Evolutionary conservation across 2,329 filamentous ascomycete species (phyloP), one percentile per base, ranked within the genome.

Genomic region (Cladosporium sp.): DNA sequence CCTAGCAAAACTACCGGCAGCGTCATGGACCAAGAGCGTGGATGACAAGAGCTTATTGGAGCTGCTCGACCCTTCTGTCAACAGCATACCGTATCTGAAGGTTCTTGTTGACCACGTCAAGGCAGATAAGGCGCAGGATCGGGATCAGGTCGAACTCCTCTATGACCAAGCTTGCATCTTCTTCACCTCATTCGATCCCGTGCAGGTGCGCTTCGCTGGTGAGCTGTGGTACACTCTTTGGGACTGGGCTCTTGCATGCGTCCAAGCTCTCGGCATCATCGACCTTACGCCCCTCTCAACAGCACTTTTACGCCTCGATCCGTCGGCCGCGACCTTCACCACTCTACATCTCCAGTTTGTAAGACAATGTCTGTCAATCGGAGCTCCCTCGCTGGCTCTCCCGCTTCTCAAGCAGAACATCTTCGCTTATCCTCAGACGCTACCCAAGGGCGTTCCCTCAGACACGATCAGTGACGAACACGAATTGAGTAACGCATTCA

Each of bases 261-360:
- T 22, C 19, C 38, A 51, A 27, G 37, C 39, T 19, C 34, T 61
- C 9, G 43, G 48, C n/a, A 47, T 57, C 34, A 30, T 47, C 34
- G 48, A 59, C 43, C 38, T 75, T 44, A 61, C 64, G 11, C 65
- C 69, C 4, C 66, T 76, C 27, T 66, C 69, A 48, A 65, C 69
- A 60, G 84, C 83, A 3, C 76, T 91, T 56, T 69, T 83, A 9
- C 79, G 79, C 48, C 71, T 91, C 51, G 86, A 91, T 57, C 83
- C 85, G 1, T 77, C 77, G 11, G 81, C 79, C 22, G 79, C 79
- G 43, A 79, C 85, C 45, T 81, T 89, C 58, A 89, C 85, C 4
- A 78, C 78, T 4, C 75, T 74, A 22, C 85, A 89, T 59, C 65
- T 85, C 32, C 62, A 69, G 12, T 72, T 88, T 27, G 73, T 78